Conservation (phyloP, 768 basidiomycete genomes). For the Mycena filopes region DNA sequence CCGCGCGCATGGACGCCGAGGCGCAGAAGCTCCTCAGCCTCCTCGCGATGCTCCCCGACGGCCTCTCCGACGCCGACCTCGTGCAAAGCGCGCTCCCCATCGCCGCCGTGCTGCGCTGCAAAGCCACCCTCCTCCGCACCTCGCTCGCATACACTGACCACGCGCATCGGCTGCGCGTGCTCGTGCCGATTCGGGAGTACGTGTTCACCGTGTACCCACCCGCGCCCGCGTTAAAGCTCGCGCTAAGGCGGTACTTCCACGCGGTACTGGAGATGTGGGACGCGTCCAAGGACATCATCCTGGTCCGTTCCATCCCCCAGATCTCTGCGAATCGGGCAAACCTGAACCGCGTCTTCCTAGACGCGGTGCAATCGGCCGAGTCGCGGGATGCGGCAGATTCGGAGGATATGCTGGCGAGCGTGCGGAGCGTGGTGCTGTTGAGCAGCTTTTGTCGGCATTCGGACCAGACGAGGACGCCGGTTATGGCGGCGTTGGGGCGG, state of each 20-base stretch:
- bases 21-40: constrained; percentile 4
- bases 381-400: no score
- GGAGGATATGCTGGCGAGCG: background rate
- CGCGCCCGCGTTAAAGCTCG: background rate
- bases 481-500: no score
- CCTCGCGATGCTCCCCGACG: constrained; percentile 11
- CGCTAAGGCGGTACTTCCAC: background rate
- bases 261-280: background rate
- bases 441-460: no score
- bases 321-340: background rate
- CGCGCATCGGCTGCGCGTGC: background rate
- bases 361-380: background rate
- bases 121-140: background rate
- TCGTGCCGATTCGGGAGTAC: constrained; percentile 11
- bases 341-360: background rate
- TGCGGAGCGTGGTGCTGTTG: no score
- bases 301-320: background rate
- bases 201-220: background rate
- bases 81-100: constrained; percentile 5
- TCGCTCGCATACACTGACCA: constrained; percentile 7
- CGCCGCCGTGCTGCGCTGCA: background rate
- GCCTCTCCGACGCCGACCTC: constrained; percentile 12
- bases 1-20: constrained; percentile 4
- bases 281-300: background rate
- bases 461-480: no score